A percentile compares a stretch with the other conserved stretches of the same genome.
These are phyloP conservation scores for Gastroboletus turbinatus DNA, from an alignment of 1,284 basidiomycete genomes.

Conservation along the genomic window DNA sequence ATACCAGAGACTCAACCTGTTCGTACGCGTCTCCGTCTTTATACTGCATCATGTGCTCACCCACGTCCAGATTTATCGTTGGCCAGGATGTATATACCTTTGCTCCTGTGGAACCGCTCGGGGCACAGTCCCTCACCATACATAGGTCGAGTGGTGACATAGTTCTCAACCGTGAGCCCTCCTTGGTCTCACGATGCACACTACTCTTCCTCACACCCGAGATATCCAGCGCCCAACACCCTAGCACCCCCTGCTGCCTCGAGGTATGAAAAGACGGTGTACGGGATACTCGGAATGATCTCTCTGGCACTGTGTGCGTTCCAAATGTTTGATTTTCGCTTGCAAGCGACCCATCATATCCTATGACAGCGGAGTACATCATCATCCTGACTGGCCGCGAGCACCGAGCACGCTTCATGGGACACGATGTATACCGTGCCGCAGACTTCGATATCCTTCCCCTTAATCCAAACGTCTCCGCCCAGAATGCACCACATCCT, in stretches of 20 bases:
- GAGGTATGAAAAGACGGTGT: slow-evolving; percentile 62
- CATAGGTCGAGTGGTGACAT: slow-evolving; percentile 73
- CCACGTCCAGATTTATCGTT: slow-evolving; percentile 55
- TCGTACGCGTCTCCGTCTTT: slow-evolving; percentile 18
- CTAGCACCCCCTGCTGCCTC: slow-evolving; percentile 52
- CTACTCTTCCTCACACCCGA: not conserved
- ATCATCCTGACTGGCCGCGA: slow-evolving; percentile 87
- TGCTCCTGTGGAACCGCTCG: slow-evolving; percentile 60
- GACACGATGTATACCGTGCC: slow-evolving; percentile 85
- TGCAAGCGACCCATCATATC: slow-evolving; percentile 1
- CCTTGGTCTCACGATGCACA: not conserved
- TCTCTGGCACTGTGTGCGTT: slow-evolving; percentile 81
- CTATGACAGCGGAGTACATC: slow-evolving; percentile 81
- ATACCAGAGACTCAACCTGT: slow-evolving; percentile 73
- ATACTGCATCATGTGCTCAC: slow-evolving; percentile 1
- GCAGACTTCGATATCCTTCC: slow-evolving; percentile 93
- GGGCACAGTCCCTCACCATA: slow-evolving; percentile 66
- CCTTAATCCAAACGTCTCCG: slow-evolving; percentile 67
- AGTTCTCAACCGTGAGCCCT: slow-evolving; percentile 60
- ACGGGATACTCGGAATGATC: slow-evolving; percentile 87
- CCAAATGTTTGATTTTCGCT: not conserved
- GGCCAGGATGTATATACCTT: slow-evolving; percentile 76
- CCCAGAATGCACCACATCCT: slow-evolving; percentile 70
- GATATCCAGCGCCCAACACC: slow-evolving; percentile 50
- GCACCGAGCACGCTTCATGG: slow-evolving; percentile 77